Evolutionary conservation across 495 filamentous ascomycete species (phyloP).

Genomic region (Cercophora newfieldiana): DNA sequence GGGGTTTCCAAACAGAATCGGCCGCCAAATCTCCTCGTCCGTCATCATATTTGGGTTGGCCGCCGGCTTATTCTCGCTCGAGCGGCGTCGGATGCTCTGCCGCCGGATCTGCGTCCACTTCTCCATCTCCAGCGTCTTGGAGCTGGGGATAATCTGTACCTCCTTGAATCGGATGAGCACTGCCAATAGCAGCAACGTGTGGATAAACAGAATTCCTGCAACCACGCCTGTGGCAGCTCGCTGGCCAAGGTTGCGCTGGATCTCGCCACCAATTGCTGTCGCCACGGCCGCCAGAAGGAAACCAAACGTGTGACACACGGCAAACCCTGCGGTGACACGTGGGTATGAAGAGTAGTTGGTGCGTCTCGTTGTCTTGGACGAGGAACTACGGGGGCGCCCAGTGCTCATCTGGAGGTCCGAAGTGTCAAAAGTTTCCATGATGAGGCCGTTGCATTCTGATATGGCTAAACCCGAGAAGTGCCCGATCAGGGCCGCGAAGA

Average conservation of each 20-base stretch:
- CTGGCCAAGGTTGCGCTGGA: slow-evolving; percentile 64
- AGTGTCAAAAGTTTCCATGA: slow-evolving; percentile 81
- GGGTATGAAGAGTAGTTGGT: slow-evolving; percentile 70
- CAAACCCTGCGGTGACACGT: slow-evolving; percentile 69
- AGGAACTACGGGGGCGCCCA: slow-evolving; percentile 50
- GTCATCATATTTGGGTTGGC: slow-evolving; percentile 41
- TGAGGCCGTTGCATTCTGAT: slow-evolving; percentile 70
- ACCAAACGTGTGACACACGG: slow-evolving; percentile 63
- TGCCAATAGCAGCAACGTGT: slow-evolving; percentile 61
- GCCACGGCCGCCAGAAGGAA: slow-evolving; percentile 66
- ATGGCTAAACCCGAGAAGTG: slow-evolving; percentile 71
- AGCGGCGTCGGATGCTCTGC: slow-evolving; percentile 39
- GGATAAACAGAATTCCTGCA: slow-evolving; percentile 59
- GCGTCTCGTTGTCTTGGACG: slow-evolving; percentile 52
- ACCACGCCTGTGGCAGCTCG: slow-evolving; percentile 63
- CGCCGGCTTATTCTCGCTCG: slow-evolving; percentile 36
- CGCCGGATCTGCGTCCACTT: slow-evolving; percentile 46
- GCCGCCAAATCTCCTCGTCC: slow-evolving; percentile 63
- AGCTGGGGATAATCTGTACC: slow-evolving; percentile 64
- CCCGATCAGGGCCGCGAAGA: slow-evolving; percentile 65
- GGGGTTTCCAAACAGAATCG: slow-evolving; percentile 67
- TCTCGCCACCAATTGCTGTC: slow-evolving; percentile 60
- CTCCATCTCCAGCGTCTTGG: slow-evolving; percentile 53
- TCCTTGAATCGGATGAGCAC: slow-evolving; percentile 62
- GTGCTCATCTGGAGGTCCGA: slow-evolving; percentile 66